Evolutionary conservation across 2,329 filamentous ascomycete species (phyloP).

Genomic region (Alternaria burnsii): DNA sequence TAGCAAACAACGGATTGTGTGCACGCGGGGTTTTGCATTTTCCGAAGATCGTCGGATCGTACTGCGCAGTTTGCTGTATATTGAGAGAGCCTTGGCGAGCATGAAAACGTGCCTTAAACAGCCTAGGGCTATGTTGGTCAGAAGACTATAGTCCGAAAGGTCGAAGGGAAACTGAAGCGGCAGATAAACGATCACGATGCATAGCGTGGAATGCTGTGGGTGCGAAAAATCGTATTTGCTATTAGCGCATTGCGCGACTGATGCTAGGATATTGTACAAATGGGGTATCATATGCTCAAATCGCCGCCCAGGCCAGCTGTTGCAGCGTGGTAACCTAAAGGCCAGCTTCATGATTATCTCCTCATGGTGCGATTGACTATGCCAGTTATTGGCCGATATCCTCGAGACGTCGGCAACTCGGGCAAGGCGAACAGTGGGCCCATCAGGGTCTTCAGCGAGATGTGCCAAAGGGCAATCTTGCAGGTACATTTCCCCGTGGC

Average conservation of each 20-base stretch:
- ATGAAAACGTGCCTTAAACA: background rate
- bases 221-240: background rate
- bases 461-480: background rate
- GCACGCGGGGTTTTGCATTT: background rate
- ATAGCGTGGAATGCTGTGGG: background rate
- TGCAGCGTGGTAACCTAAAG: conserved; percentile 7
- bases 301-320: conserved; percentile 14
- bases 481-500: background rate
- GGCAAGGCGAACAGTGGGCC: conserved; percentile 5
- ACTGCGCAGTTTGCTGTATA: background rate
- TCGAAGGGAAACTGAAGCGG: background rate
- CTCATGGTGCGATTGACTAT: background rate
- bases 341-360: conserved; percentile 13
- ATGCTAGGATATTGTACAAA: conserved; percentile 6
- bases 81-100: background rate
- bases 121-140: background rate
- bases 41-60: conserved; percentile 18
- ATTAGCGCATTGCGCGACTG: background rate
- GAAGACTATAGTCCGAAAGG: background rate
- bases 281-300: conserved; percentile 15
- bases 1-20: conserved; percentile 1
- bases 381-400: background rate
- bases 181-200: background rate
- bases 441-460: background rate
- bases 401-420: background rate